Base-by-base conservation (phyloP, 495 filamentous ascomycete species). In the Penicillium antarcticum region DNA sequence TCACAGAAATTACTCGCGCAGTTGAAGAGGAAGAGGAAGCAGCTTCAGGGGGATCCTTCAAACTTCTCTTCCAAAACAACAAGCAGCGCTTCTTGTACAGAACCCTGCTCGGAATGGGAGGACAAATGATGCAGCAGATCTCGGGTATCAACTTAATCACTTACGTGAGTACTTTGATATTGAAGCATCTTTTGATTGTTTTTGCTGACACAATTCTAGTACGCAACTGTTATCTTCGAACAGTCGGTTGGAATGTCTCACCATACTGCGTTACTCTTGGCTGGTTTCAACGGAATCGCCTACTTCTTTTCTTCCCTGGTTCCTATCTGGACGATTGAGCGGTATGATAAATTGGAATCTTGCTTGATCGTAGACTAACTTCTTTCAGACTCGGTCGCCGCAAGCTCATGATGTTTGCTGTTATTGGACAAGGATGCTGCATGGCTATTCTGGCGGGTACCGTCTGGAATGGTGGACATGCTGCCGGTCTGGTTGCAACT, bases 241-340 rank as follows among this genome's bases (percentile, higher is more conserved):
- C 37, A 62, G 4, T 68, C 63, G 0, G 65, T 70, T 18, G 68
- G 68, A 34, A 68, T 71, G 63, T 52, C 46, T 34, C 72, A 77
- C 46, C 71, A 65, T 38, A 62, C 67, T 14, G 71, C 75, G 1
- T 60, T 75, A 14, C 54, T 79, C 26, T 34, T 79, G 43, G 74
- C 74, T 5, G 75, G 71, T 5, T 74, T 73, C 55, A 79, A 77
- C 52, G 72, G 70, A 2, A 63, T 77, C 11, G 67, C 65, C 4
- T 78, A 78, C 51, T 73, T 78, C 34, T 47, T 80, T 19, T 73
- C 77, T 33, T 69, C 73, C 1, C 49, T 75, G 19, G 63, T 80
- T 14, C 79, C 74, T 10, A 75, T 81, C 17, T 76, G 74, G 41
- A 70, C 75, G 21, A 78, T 84, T 47, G 76, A 79, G 52, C 58